Base-by-base conservation (phyloP, 768 basidiomycete genomes). In the Brasilioporus rufonigricans region DNA sequence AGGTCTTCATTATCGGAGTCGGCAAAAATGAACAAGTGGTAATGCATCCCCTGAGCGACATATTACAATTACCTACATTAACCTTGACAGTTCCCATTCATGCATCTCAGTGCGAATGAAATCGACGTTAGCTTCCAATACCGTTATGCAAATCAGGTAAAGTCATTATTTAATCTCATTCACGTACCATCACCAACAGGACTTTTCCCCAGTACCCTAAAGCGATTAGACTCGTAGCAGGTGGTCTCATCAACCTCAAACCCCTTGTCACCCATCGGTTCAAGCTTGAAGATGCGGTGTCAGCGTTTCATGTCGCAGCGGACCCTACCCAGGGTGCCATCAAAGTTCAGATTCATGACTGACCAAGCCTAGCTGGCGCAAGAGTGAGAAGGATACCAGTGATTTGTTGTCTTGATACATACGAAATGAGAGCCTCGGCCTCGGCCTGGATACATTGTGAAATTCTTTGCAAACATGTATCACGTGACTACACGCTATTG, bases 211-310 rank as follows among this genome's bases (percentile, higher is more conserved):
- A 86, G 77, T 95, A 93, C 71, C 91, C 91, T 11, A 90, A 88
- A 63, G 93, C 93, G 3, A 82, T 95, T 54, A 80, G 86, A 5
- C 83, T 94, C 10, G 79, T 95, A n/a, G 84, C 87, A 38, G 83
- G 85, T 21, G 81, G 84, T 27, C 71, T 94, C 21, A 80, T 86
- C 49, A 76, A 89, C 61, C 72, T 92, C 54, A 85, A 86, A 58
- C 87, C 89, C 59, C 80, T 93, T 50, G 86, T 92, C n/a, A 89
- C 88, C 27, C 89, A 89, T 61, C 76, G 83, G 13, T 89, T 89
- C 68, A 58, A 76, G 19, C 78, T 95, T 18, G 86, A 89, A 59
- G 80, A 87, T 31, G 87, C 91, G 0, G 78, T 85, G 9, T 73
- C 83, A 47, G 93, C 93, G 2, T 95, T 95, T 74, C 83, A 91